Evolutionary conservation across 495 filamentous ascomycete species (phyloP), one percentile per base, ranked within the genome.

Genomic region (Penicillium samsonianum): DNA sequence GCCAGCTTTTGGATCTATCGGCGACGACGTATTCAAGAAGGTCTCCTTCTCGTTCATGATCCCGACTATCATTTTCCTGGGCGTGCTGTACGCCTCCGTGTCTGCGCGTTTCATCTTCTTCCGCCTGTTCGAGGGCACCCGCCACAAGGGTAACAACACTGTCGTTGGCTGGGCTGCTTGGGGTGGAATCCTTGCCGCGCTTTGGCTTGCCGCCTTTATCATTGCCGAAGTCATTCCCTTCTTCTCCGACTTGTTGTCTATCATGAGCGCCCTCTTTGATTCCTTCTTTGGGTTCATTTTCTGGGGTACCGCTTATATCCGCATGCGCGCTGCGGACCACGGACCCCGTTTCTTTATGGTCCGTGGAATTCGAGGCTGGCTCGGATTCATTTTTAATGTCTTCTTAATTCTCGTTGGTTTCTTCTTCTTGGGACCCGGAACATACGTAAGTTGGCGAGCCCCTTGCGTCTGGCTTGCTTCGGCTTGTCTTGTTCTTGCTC

Each of bases 251-350:
- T 78, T 96, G 35, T 78, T 93, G 10, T 87, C 87, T 8, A 81
- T 96, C 50, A 92, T 95, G 90, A 92, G 89, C 60, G 89, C 90
- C 17, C 82, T 96, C 14, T 96, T 96, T 63, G 91, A 96, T 70
- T 91, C 88, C 23, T 95, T 94, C 76, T 96, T 96, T 58, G 91
- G 91, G 17, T 96, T 93, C 74, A 93, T 95, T 64, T 96, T 94
- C 80, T 96, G 91, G 91, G 91, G 90, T 28, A 82, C 90, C 5
- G 91, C 91, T 1, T 96, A 94, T 67, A 79, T 94, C 59, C 84
- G 89, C 30, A 92, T 96, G 91, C 79, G 90, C 16, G 68, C 73
- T 41, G 86, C 80, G 0, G 89, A 93, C 54, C 78, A 88, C 58
- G 83, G 86, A 3, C 74, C 83, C 3, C 70, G 72, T 1, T 87